Conservation (phyloP, 495 filamentous ascomycete genomes). For the Aspergillus homomorphus region DNA sequence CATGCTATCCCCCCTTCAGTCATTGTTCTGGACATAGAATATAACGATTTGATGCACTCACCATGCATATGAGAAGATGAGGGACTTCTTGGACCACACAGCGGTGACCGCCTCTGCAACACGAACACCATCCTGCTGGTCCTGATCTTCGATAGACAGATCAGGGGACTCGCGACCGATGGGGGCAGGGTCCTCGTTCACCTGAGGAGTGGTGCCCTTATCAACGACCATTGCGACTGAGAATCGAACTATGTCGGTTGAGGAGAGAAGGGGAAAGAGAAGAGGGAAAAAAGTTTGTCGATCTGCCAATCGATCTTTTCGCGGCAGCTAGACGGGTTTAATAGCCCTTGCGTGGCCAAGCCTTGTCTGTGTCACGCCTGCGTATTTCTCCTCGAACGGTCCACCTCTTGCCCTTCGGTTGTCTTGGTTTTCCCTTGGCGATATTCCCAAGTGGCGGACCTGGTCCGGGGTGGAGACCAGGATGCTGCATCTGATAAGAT, state of each 20-base stretch:
- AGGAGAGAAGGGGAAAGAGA: not conserved
- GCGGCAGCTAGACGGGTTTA: not conserved
- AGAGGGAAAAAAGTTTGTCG: not conserved
- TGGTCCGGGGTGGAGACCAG: not conserved
- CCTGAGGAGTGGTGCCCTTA: not conserved
- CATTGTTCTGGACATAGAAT: not conserved
- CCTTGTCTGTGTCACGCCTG: not conserved
- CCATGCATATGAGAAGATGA: slow-evolving; percentile 25
- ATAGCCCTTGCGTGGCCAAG: not conserved
- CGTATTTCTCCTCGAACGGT: not conserved
- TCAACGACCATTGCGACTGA: not conserved
- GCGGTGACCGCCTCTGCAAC: slow-evolving; percentile 27
- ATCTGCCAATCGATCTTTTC: not conserved
- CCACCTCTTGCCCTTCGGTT: not conserved
- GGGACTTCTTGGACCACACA: slow-evolving; percentile 22
- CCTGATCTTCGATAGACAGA: not conserved
- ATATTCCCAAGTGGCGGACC: not conserved
- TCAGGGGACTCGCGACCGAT: not conserved
- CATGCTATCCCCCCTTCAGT: slow-evolving; percentile 14
- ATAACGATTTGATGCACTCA: slow-evolving; percentile 5
- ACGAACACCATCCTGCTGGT: slow-evolving; percentile 27
- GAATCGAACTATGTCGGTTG: not conserved
- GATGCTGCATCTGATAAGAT: not conserved
- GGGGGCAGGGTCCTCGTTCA: not conserved
- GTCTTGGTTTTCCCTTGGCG: not conserved